phyloP scores from a whole-genome alignment of 1,139 yeast species.

The Debaryomyces singareniensis region DNA sequence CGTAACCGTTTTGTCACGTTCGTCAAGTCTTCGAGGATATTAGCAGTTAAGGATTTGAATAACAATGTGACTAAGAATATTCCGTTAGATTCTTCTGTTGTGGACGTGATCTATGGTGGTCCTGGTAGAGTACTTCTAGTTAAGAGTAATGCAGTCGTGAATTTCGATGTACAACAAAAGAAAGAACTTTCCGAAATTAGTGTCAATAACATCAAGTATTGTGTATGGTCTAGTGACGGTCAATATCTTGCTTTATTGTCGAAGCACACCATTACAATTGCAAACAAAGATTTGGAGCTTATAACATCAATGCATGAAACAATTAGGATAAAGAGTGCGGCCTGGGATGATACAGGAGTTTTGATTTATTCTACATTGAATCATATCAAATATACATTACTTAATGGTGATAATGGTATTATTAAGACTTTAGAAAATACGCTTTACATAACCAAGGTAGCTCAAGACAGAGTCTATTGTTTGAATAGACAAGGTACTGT shows the following conservation, averaged over 20 bases:
- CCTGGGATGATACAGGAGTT: slow-evolving; percentile 95
- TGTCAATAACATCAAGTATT: slow-evolving; percentile 81
- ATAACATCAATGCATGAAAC: slow-evolving; percentile 92
- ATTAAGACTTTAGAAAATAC: slow-evolving; percentile 90
- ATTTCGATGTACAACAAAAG: slow-evolving; percentile 91
- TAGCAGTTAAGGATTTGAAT: slow-evolving; percentile 79
- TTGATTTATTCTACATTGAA: slow-evolving; percentile 89
- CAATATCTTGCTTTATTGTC: slow-evolving; percentile 83
- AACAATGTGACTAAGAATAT: slow-evolving; percentile 79
- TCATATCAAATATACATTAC: slow-evolving; percentile 87
- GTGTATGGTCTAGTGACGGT: slow-evolving; percentile 83
- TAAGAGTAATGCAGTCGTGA: slow-evolving; percentile 64
- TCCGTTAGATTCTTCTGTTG: slow-evolving; percentile 64
- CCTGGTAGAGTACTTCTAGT: slow-evolving; percentile 80
- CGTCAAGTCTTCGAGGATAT: slow-evolving; percentile 52
- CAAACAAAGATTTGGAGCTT: slow-evolving; percentile 69
- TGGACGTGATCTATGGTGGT: slow-evolving; percentile 71
- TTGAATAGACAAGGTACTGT: slow-evolving; percentile 83
- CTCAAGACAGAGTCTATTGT: slow-evolving; percentile 69
- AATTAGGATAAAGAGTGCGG: slow-evolving; percentile 92
- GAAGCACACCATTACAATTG: slow-evolving; percentile 89
- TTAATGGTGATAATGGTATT: slow-evolving; percentile 93
- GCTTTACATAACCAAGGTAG: slow-evolving; percentile 71
- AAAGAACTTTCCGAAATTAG: slow-evolving; percentile 65
- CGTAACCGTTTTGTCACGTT: slow-evolving; percentile 90